Evolutionary conservation across 2,329 filamentous ascomycete species (phyloP).

Genomic region (Diatrype stigma): DNA sequence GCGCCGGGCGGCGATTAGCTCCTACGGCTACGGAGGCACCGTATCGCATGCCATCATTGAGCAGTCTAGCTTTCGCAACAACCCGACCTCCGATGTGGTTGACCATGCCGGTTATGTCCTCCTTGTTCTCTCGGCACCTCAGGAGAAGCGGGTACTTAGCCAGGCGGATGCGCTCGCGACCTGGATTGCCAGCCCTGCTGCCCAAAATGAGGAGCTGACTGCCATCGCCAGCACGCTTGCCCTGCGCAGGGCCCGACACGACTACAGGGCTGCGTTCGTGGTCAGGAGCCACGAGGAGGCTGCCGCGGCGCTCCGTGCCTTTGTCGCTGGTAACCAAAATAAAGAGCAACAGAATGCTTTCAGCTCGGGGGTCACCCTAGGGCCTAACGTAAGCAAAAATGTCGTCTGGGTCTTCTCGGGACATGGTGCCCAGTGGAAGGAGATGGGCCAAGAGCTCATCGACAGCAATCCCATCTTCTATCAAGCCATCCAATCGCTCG

Average conservation of each 20-base stretch:
- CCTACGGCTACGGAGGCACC: conserved; percentile 31
- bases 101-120: background rate
- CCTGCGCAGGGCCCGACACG: conserved; percentile 5
- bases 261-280: conserved; percentile 6
- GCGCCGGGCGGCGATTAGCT: conserved; percentile 26
- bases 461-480: conserved; percentile 17
- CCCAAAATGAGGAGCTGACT: background rate
- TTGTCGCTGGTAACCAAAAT: conserved; percentile 2
- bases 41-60: conserved; percentile 31
- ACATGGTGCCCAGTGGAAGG: conserved; percentile 38
- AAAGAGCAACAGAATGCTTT: conserved; percentile 6
- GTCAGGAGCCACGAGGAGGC: conserved; percentile 2
- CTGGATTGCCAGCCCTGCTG: conserved; percentile 1
- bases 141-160: conserved; percentile 4
- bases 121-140: conserved; percentile 9
- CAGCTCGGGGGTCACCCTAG: conserved; percentile 3
- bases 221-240: conserved; percentile 8
- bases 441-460: conserved; percentile 36
- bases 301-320: conserved; percentile 2
- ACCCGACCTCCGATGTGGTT: background rate
- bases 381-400: conserved; percentile 11
- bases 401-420: conserved; percentile 37
- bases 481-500: conserved; percentile 20
- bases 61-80: conserved; percentile 2
- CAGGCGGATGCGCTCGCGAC: conserved; percentile 1